These are phyloP conservation scores for Talaromyces sp. DNA, from an alignment of 2,329 filamentous ascomycete species.

Conservation along the genomic window DNA sequence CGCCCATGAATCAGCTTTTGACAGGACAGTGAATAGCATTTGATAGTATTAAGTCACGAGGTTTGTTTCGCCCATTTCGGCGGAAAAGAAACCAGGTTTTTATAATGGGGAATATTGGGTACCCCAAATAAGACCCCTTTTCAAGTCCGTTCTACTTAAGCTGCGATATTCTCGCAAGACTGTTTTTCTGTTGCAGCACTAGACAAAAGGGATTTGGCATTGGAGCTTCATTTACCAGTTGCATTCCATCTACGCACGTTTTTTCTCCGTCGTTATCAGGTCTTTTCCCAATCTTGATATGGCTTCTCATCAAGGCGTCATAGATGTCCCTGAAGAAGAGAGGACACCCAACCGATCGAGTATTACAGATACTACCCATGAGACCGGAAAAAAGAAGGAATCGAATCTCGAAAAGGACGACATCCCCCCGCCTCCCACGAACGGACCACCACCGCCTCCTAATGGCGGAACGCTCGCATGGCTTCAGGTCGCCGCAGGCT, in stretches of 20 bases:
- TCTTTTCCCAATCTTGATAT: not conserved
- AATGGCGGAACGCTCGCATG: constrained; percentile 35
- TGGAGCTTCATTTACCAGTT: not conserved
- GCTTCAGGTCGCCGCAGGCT: constrained; percentile 32
- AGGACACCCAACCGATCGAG: not conserved
- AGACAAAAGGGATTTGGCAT: not conserved
- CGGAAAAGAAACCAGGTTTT: not conserved
- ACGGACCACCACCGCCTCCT: constrained; percentile 25
- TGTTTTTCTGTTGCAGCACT: not conserved
- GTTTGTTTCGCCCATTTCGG: not conserved
- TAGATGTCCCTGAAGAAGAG: not conserved
- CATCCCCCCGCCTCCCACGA: not conserved
- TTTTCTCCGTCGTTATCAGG: not conserved
- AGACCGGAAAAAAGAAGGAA: not conserved
- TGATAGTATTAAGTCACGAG: not conserved
- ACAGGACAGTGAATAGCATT: not conserved
- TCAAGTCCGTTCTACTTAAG: not conserved
- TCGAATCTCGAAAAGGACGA: not conserved
- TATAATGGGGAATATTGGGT: not conserved
- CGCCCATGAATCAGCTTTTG: not conserved
- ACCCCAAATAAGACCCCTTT: not conserved
- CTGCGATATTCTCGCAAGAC: not conserved
- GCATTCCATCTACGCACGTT: not conserved
- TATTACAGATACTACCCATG: not conserved
- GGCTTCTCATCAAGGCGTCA: not conserved